Conservation (phyloP, 140 eudicot genomes). For the Senecio squalidus region DNA sequence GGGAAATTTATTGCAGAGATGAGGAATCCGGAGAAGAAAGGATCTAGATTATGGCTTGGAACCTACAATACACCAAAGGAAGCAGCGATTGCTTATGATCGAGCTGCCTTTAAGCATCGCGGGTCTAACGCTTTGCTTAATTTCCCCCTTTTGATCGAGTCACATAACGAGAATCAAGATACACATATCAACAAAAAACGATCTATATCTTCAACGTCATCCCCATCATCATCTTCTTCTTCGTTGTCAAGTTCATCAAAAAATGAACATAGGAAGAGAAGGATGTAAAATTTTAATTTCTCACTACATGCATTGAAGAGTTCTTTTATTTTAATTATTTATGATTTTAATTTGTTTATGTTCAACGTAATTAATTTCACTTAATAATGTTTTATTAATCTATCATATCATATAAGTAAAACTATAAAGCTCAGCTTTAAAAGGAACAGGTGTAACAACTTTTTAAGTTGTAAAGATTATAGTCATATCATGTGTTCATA, state of each 20-base stretch:
- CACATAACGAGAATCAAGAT: constrained; percentile 4
- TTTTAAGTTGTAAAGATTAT: too few relatives aligned
- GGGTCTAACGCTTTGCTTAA: constrained; percentile 61
- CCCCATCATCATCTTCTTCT: constrained; percentile 1
- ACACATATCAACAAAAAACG: constrained; percentile 7
- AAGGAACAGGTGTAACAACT: too few relatives aligned
- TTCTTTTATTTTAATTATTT: too few relatives aligned
- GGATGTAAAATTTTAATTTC: background rate
- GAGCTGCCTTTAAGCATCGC: constrained; percentile 68
- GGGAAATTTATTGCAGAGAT: constrained; percentile 79
- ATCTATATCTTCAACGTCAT: background rate
- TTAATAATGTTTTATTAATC: too few relatives aligned
- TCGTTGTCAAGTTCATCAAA: background rate
- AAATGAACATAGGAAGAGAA: background rate
- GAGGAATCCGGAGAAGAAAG: constrained; percentile 66
- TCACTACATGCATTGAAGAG: too few relatives aligned
- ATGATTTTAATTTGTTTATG: too few relatives aligned
- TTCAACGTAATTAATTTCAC: too few relatives aligned
- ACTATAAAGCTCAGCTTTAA: too few relatives aligned
- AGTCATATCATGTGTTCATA: too few relatives aligned
- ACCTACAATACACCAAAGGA: constrained; percentile 71
- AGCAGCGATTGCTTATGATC: constrained; percentile 67
- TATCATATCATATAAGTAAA: too few relatives aligned
- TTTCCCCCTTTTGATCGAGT: constrained; percentile 44
- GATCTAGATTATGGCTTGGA: constrained; percentile 77